Evolutionary conservation across 2,329 filamentous ascomycete species (phyloP), one percentile per base, ranked within the genome.

Genomic region (Clonostachys byssicola): DNA sequence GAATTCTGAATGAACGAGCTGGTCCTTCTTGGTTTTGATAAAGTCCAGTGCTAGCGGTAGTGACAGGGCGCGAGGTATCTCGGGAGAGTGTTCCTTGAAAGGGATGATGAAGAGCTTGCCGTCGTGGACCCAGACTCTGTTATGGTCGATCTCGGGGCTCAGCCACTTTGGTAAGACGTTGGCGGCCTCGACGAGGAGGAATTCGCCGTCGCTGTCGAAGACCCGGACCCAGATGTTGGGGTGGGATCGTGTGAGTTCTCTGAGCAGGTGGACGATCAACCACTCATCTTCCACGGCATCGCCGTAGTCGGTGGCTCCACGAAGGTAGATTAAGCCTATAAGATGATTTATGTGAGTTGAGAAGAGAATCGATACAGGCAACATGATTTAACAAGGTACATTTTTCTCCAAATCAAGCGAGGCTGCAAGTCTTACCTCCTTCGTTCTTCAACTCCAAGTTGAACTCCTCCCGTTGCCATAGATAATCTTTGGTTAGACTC

Each of bases 241-340:
- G 57, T 88, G 88, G 36, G 78, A 75, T 55, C 77, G 87, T 56
- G 86, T 92, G 56, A 97, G 70, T 66, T 95, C 86, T 41, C 88
- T 83, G 33, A 99, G 74, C 6, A 97, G 71, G 67, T 92, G 96
- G 17, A 97, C 92, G 50, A 97, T 85, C 6, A 97, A 79, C 95
- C 94, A 99, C 71, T 99, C 95, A 58, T 99, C 94, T 60, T 96
- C 92, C 5, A 97, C 85, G 0, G 91, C 94, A 66, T 99, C 95
- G 9, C 92, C 92, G 59, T 91, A 97, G 62, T 92, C 88, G 1
- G 90, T 94, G 45, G 76, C 74, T 17, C 92, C 92, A 52, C 82
- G 79, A 6, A 99, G 77, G 52, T 85, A 83, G n/a, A 73, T 60
- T 9, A 81, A 60, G 2, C 75, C 78, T 78, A 39, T 36, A 30